Base-by-base conservation (phyloP, 768 basidiomycete genomes). In the Suillus alpinus region DNA sequence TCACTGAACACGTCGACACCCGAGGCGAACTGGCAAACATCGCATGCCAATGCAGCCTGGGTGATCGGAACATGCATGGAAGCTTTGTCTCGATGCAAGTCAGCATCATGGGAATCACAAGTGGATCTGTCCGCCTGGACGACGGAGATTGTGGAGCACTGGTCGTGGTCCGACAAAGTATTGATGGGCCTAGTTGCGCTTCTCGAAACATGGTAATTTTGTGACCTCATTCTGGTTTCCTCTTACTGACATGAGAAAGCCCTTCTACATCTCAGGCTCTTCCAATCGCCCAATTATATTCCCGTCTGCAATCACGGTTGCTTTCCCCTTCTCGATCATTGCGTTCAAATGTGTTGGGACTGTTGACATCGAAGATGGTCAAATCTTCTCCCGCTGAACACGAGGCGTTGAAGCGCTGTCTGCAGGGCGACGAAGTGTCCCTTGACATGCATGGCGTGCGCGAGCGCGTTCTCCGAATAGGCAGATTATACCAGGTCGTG, bases 401-500 rank as follows among this genome's bases (percentile, higher is more conserved):
- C 16, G 87, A 87, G 26, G 80, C 87, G 0, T 63, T 90, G 20
- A 83, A 83, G 65, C 81, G 83, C 31, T 91, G 91, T 68, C 70
- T 94, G 26, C 86, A 88, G 61, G 91, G 88, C 2, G 97, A 99
- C 69, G 85, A 92, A 61, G 85, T 91, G 5, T 77, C 90, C 2
- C 70, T 97, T 39, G 89, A 94, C 59, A 77, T 89, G 2, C 85
- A 88, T 62, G 91, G 93, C 47, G 89, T 89, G 2, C 81, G 96
- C 39, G 96, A 98, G 67, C 84, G 94, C 47, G 86, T 92, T 4
- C 74, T 96, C 67, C 79, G 87, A 29, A 91, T 96, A 8, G 84
- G 86, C 4, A 82, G 89, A 56, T 81, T 95, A 2, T 86, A 82
- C 1, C 82, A 86, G 62, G 79, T 83, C 6, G 80, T 91, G 49